Conservation (phyloP, 768 basidiomycete species). For the Asterophora lycoperdoides region DNA sequence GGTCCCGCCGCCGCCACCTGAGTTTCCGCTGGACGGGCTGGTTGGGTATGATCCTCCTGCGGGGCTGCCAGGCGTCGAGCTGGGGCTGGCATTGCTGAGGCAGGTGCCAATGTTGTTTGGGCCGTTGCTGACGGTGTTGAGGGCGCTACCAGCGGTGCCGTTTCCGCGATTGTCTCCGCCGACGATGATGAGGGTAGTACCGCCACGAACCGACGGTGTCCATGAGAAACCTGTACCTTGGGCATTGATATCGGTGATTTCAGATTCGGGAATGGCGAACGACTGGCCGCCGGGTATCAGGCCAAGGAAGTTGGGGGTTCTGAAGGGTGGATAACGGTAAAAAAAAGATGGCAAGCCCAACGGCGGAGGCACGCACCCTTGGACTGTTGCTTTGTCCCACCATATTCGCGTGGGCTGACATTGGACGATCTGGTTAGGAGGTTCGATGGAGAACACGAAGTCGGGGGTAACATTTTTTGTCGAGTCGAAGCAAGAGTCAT, state of each 20-base stretch:
- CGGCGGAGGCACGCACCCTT: slow-evolving; percentile 41
- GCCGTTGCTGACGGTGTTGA: slow-evolving; percentile 52
- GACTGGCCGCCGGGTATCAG: slow-evolving; percentile 80
- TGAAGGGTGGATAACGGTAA: slow-evolving; percentile 18
- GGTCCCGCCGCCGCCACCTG: slow-evolving; percentile 26
- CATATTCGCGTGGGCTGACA: slow-evolving; percentile 60
- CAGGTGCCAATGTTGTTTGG: slow-evolving; percentile 49
- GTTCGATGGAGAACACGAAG: slow-evolving; percentile 60
- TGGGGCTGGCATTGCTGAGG: slow-evolving; percentile 57
- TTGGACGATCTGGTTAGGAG: slow-evolving; percentile 61
- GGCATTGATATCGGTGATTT: slow-evolving; percentile 36
- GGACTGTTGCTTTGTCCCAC: slow-evolving; percentile 51
- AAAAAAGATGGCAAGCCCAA: neutral
- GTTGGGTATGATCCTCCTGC: slow-evolving; percentile 74
- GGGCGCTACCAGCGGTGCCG: slow-evolving; percentile 63
- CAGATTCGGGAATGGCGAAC: slow-evolving; percentile 54
- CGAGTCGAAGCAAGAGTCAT: slow-evolving; percentile 59
- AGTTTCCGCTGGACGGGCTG: slow-evolving; percentile 34
- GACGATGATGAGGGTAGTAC: slow-evolving; percentile 62
- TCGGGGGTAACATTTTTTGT: slow-evolving; percentile 41
- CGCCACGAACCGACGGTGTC: slow-evolving; percentile 59
- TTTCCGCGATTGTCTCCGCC: slow-evolving; percentile 64
- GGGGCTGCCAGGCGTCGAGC: slow-evolving; percentile 71
- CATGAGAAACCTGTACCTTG: slow-evolving; percentile 67
- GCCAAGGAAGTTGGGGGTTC: slow-evolving; percentile 59